Conservation (phyloP, 257 asterid species). For the Scutellaria galericulata region DNA sequence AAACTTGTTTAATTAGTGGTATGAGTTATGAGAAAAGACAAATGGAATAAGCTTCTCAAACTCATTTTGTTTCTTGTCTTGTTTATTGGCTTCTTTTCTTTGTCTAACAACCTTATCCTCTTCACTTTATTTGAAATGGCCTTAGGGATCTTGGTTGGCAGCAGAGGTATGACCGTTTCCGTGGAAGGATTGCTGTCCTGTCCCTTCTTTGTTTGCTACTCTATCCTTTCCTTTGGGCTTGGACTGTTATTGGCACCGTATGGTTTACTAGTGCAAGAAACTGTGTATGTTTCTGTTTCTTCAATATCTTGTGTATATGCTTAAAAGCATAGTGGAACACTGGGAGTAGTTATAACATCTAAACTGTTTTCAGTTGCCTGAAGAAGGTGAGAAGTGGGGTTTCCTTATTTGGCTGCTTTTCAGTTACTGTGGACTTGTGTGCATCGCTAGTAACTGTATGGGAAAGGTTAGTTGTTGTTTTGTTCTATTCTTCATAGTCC, state of each 20-base stretch:
- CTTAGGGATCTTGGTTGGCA: slow-evolving; percentile 94
- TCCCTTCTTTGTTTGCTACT: slow-evolving; percentile 75
- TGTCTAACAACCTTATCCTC: too few species aligned
- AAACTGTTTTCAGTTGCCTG: slow-evolving; percentile 68
- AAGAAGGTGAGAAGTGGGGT: slow-evolving; percentile 99
- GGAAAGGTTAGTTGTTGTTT: slow-evolving; percentile 75
- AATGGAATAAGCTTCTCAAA: too few species aligned
- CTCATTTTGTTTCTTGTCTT: not conserved
- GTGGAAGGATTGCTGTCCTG: slow-evolving; percentile 85
- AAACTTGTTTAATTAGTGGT: too few species aligned
- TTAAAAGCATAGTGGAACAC: slow-evolving; percentile 2
- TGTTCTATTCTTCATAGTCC: not conserved
- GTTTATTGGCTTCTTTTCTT: not conserved
- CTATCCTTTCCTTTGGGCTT: slow-evolving; percentile 84
- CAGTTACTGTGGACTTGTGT: slow-evolving; percentile 93
- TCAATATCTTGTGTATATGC: slow-evolving; percentile 4
- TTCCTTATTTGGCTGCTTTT: slow-evolving; percentile 95
- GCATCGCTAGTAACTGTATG: slow-evolving; percentile 75
- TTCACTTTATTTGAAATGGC: not conserved
- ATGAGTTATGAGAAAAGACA: too few species aligned
- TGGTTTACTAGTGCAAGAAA: slow-evolving; percentile 82
- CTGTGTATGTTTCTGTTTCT: slow-evolving; percentile 63
- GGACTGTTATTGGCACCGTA: slow-evolving; percentile 86
- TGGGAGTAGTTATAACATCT: slow-evolving; percentile 25
- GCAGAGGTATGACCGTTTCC: slow-evolving; percentile 81